Evolutionary conservation across 139 green algal genomes (phyloP).

Genomic region (Coelastrella sp.): DNA sequence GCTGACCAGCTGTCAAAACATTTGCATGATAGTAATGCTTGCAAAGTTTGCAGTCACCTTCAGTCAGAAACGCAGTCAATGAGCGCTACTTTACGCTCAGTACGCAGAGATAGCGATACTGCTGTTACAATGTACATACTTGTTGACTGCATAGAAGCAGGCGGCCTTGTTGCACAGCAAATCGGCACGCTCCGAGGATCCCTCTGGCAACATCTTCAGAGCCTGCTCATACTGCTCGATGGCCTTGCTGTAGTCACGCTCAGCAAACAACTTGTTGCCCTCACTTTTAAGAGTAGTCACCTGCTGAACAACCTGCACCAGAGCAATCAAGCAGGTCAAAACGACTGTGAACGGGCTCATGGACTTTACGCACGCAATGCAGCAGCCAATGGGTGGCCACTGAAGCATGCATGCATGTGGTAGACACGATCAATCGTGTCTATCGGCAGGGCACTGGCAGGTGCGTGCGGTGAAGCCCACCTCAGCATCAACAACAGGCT

Average conservation of each 20-base stretch:
- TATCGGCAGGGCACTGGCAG: neutral
- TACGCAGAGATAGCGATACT: too few relatives aligned
- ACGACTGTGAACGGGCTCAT: neutral
- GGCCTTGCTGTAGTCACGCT: conserved; percentile 79
- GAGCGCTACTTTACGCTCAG: too few relatives aligned
- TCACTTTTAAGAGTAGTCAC: conserved; percentile 72
- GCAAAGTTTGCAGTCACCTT: too few relatives aligned
- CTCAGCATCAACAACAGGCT: conserved; percentile 19
- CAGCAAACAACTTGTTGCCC: conserved; percentile 79
- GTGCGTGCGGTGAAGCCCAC: neutral
- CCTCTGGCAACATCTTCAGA: conserved; percentile 64
- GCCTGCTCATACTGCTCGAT: conserved; percentile 81
- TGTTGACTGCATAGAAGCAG: conserved; percentile 81
- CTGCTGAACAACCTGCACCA: conserved; percentile 38
- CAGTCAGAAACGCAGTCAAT: too few relatives aligned
- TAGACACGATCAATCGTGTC: neutral
- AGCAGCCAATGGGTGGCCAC: neutral
- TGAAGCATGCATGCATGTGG: conserved; percentile 22
- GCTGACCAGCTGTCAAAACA: too few relatives aligned
- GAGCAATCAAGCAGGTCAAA: neutral
- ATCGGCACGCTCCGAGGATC: conserved; percentile 68
- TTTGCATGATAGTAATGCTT: too few relatives aligned
- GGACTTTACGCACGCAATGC: neutral
- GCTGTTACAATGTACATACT: conserved; percentile 52
- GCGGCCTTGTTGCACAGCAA: conserved; percentile 86